These are phyloP conservation scores for Emericellopsis terricola DNA, from an alignment of 495 filamentous ascomycete genomes.

Conservation along the genomic window DNA sequence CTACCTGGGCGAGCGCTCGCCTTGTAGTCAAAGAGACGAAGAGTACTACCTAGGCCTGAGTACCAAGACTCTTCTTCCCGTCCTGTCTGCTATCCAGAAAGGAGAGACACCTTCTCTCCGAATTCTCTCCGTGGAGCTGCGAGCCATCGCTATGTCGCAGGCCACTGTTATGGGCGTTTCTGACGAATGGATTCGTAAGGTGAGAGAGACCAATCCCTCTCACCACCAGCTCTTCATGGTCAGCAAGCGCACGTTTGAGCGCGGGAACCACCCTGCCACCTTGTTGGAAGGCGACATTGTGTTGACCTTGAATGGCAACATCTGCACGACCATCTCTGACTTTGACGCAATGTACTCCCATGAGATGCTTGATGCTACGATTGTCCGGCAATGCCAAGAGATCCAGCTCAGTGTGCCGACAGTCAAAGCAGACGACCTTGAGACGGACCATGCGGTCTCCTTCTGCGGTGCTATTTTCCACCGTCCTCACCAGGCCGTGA, in stretches of 20 bases:
- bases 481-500: slow-evolving; percentile 84
- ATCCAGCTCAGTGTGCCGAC: slow-evolving; percentile 65
- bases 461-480: slow-evolving; percentile 95
- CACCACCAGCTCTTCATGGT: slow-evolving; percentile 98
- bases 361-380: slow-evolving; percentile 61
- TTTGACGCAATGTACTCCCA: slow-evolving; percentile 94
- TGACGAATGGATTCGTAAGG: slow-evolving; percentile 86
- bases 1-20: slow-evolving; percentile 77
- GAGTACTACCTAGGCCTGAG: slow-evolving; percentile 94
- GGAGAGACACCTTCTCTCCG: slow-evolving; percentile 62
- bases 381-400: slow-evolving; percentile 75
- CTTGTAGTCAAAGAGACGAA: slow-evolving; percentile 66
- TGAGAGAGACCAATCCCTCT: slow-evolving; percentile 68
- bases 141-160: slow-evolving; percentile 91
- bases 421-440: slow-evolving; percentile 73
- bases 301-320: slow-evolving; percentile 72
- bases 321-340: slow-evolving; percentile 84
- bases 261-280: slow-evolving; percentile 45
- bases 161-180: slow-evolving; percentile 96
- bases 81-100: slow-evolving; percentile 66
- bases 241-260: slow-evolving; percentile 53
- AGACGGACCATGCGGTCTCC: slow-evolving; percentile 76
- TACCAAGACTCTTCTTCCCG: slow-evolving; percentile 71
- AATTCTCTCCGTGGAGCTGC: slow-evolving; percentile 86
- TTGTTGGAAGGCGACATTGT: slow-evolving; percentile 88